Base-by-base conservation (phyloP, 2,329 filamentous ascomycete species). In the Botrytis fragariae region DNA sequence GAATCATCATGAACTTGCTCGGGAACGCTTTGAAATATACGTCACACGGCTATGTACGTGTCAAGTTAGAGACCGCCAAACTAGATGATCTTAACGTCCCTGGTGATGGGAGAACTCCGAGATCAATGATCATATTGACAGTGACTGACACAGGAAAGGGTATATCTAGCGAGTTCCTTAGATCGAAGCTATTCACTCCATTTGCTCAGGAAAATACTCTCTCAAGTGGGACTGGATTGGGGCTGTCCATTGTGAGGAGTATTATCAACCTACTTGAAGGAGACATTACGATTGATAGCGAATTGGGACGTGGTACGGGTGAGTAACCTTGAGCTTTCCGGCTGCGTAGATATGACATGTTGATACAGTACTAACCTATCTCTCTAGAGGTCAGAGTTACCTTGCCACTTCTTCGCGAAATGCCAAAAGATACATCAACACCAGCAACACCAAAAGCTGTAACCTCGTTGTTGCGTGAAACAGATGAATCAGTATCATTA, bases 131-230 rank as follows among this genome's bases (percentile, higher is more conserved):
- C 54, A 85, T 85, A 3, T 92, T 96, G 74, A 89, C 92, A 45
- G 91, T 96, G 32, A 87, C 89, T 75, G 93, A 96, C 78, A 94
- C 92, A 0, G 90, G 91, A 1, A 87, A 87, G 75, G 91, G 90
- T 7, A 92, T 92, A 74, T 88, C 87, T 0, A 84, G 86, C 29
- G 87, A 91, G n/a, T 92, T 90, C 75, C 82, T 91, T 60, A 84
- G 87, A 25, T 87, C 86, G 2, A 86, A 87, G 35, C 81, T 92
- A 0, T 92, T 90, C 76, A 87, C 86, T 0, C 89, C 90, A 0
- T 92, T 91, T 75, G 83, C 85, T 0, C 90, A 92, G 74, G 90
- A 92, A 77, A 87, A 91, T 71, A 84, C 86, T 0, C 81, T 92
- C 32, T 86, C 88, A 0, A 87, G 87, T 20, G 90, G 90, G 0